Conservation (phyloP, 2,329 filamentous ascomycete species). For the Exophiala calicioides region DNA sequence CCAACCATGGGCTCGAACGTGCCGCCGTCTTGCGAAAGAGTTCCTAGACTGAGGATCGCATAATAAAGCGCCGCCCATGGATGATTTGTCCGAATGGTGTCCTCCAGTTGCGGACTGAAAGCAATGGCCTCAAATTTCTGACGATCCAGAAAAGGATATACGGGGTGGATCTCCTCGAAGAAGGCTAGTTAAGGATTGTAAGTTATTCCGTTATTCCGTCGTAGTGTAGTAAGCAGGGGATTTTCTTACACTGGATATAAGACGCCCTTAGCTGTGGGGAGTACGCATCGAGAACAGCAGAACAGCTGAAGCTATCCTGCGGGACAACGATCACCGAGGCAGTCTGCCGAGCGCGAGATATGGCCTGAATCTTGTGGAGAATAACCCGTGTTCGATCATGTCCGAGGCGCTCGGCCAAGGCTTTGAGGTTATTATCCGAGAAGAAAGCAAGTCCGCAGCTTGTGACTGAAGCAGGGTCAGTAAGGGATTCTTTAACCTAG, state of each 20-base stretch:
- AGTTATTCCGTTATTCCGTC: too few relatives aligned
- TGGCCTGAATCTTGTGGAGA: slow-evolving; percentile 27
- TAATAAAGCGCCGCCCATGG: slow-evolving; percentile 45
- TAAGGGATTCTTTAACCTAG: slow-evolving; percentile 33
- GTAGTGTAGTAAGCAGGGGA: slow-evolving; percentile 12
- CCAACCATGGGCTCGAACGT: slow-evolving; percentile 44
- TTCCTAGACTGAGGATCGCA: slow-evolving; percentile 41
- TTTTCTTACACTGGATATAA: slow-evolving; percentile 23
- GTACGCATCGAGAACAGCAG: slow-evolving; percentile 19
- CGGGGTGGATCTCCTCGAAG: slow-evolving; percentile 43
- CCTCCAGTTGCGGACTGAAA: slow-evolving; percentile 32
- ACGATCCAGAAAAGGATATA: slow-evolving; percentile 46
- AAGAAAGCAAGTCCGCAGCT: slow-evolving; percentile 41
- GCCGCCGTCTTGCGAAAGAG: slow-evolving; percentile 39
- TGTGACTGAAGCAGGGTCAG: slow-evolving; percentile 36
- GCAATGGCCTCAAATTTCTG: slow-evolving; percentile 39
- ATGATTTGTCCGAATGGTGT: slow-evolving; percentile 33
- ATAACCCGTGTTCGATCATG: slow-evolving; percentile 31
- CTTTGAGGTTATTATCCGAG: slow-evolving; percentile 36
- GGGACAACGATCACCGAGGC: slow-evolving; percentile 18
- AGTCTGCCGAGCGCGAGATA: neutral
- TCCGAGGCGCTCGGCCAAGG: slow-evolving; percentile 33
- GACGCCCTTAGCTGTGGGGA: slow-evolving; percentile 14
- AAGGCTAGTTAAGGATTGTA: slow-evolving; percentile 35
- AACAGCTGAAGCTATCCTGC: slow-evolving; percentile 24